Evolutionary conservation across 192 early-diverging fungal species (phyloP).

Genomic region (Cetraspora pellucida): DNA sequence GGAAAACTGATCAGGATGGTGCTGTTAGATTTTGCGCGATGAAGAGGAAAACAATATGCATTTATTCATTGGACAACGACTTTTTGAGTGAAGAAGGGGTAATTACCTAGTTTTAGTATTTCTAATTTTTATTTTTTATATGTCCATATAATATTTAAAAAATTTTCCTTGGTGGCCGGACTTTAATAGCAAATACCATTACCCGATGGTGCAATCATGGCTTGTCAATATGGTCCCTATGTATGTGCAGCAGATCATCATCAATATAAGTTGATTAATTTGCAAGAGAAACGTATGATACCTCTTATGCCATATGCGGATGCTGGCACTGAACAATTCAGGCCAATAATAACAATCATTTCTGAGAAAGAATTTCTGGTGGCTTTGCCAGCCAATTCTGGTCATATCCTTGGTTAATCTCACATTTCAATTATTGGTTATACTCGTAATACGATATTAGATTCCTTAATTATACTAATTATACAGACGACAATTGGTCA

Average conservation of each 20-base stretch:
- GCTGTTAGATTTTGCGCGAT: slow-evolving; percentile 52
- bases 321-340: slow-evolving; percentile 12
- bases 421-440: background rate
- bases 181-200: slow-evolving; percentile 36
- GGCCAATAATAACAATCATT: slow-evolving; percentile 65
- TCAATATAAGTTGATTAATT: slow-evolving; percentile 71
- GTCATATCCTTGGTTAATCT: slow-evolving; percentile 39
- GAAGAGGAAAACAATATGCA: slow-evolving; percentile 52
- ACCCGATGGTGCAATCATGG: slow-evolving; percentile 60
- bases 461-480: slow-evolving; percentile 5
- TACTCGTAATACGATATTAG: background rate
- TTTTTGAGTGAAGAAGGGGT: background rate
- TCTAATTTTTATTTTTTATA: background rate
- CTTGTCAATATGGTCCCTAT: slow-evolving; percentile 54
- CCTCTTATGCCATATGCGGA: background rate
- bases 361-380: slow-evolving; percentile 72
- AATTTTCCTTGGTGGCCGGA: no score
- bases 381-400: slow-evolving; percentile 48
- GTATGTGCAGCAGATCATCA: slow-evolving; percentile 71
- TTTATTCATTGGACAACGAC: slow-evolving; percentile 38
- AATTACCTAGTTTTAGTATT: background rate
- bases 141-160: background rate
- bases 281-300: background rate
- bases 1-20: slow-evolving; percentile 51
- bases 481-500: slow-evolving; percentile 66